Evolutionary conservation across 805 yeast genomes (phyloP).

Genomic region (Metschnikowia lunata): DNA sequence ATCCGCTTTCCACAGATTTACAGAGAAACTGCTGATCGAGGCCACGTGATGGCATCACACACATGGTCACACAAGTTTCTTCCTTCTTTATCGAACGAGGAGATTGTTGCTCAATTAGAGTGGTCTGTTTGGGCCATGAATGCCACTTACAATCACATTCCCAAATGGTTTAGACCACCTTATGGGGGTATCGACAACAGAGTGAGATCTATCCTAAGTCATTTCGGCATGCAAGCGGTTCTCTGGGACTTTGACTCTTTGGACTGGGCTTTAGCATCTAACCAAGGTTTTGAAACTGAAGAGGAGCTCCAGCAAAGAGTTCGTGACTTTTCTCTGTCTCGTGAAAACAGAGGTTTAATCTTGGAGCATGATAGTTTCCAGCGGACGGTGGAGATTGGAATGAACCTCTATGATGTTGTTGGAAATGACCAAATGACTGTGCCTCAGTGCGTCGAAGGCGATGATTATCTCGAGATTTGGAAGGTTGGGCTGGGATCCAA

Average conservation of each 20-base stretch:
- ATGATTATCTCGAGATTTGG: slow-evolving; percentile 51
- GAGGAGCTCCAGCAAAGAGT: slow-evolving; percentile 54
- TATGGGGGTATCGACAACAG: slow-evolving; percentile 92
- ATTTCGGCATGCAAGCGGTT: slow-evolving; percentile 83
- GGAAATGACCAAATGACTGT: slow-evolving; percentile 60
- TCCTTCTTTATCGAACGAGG: slow-evolving; percentile 73
- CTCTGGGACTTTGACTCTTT: slow-evolving; percentile 89
- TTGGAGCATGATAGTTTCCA: slow-evolving; percentile 80
- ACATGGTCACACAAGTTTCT: slow-evolving; percentile 90
- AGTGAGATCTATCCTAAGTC: slow-evolving; percentile 70
- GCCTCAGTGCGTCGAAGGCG: slow-evolving; percentile 71
- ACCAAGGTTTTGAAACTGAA: slow-evolving; percentile 46
- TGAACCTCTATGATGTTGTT: slow-evolving; percentile 48
- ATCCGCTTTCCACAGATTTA: slow-evolving; percentile 75
- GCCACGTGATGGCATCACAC: slow-evolving; percentile 83
- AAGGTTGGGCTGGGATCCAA: not conserved
- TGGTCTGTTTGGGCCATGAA: slow-evolving; percentile 99
- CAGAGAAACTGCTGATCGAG: slow-evolving; percentile 46
- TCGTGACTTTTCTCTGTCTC: slow-evolving; percentile 41
- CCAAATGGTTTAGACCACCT: slow-evolving; percentile 95
- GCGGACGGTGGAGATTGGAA: slow-evolving; percentile 65
- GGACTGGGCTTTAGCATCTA: slow-evolving; percentile 67
- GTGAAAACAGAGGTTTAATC: slow-evolving; percentile 53
- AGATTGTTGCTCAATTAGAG: slow-evolving; percentile 81
- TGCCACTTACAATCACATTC: slow-evolving; percentile 82